A percentile compares a stretch with the other conserved stretches of the same genome.
phyloP scores from a whole-genome alignment of 345 rosid genomes.

The Lepidium aucheri region DNA sequence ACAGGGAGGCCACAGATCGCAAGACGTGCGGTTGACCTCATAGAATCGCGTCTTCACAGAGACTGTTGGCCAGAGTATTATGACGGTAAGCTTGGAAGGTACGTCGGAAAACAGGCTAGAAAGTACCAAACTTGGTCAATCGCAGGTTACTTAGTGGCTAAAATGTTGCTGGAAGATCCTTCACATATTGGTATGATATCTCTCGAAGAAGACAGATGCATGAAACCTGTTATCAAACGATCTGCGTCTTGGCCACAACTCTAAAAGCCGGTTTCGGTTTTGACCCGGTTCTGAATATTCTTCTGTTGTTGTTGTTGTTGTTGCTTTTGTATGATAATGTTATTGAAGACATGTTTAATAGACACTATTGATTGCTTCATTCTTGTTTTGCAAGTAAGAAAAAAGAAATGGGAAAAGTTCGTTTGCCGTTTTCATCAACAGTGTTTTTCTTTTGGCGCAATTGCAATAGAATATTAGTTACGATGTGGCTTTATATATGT shows the following conservation, averaged over 20 bases:
- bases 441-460: neutral
- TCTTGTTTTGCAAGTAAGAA: constrained; percentile 20
- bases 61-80: constrained; percentile 80
- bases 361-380: constrained; percentile 23
- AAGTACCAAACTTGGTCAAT: constrained; percentile 72
- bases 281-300: neutral
- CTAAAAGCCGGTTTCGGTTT: neutral
- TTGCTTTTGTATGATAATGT: constrained; percentile 25
- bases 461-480: neutral
- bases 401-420: constrained; percentile 11
- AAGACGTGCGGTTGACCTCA: constrained; percentile 55
- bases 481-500: neutral
- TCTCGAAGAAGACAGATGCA: constrained; percentile 61
- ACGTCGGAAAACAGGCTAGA: constrained; percentile 68
- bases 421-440: neutral
- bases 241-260: constrained; percentile 52
- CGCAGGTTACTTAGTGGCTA: constrained; percentile 68
- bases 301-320: neutral
- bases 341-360: neutral
- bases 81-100: constrained; percentile 65
- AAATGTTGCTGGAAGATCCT: constrained; percentile 75
- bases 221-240: constrained; percentile 61
- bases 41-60: constrained; percentile 54
- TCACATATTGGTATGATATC: constrained; percentile 70
- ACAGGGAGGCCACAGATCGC: constrained; percentile 79